A percentile compares a stretch with the other conserved stretches of the same genome.
Evolutionary conservation across 2,329 filamentous ascomycete genomes (phyloP).

Genomic region (Pseudogymnoascus sp.): DNA sequence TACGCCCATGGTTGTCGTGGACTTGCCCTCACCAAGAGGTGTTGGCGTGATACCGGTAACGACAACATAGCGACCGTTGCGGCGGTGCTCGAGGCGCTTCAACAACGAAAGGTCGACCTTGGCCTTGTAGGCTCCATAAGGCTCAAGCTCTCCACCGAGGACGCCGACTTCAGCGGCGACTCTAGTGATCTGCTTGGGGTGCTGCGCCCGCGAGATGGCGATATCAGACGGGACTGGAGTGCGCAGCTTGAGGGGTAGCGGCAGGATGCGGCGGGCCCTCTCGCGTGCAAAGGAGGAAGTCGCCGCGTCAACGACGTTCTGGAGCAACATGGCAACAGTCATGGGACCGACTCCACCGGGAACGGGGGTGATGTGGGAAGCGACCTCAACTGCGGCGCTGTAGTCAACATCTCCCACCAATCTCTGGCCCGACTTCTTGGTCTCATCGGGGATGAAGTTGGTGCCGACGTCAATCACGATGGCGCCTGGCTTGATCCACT

Average conservation of each 20-base stretch:
- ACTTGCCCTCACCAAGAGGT: constrained; percentile 94
- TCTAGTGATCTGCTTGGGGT: constrained; percentile 82
- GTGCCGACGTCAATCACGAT: constrained; percentile 97
- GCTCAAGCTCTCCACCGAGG: constrained; percentile 79
- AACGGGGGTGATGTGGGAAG: constrained; percentile 89
- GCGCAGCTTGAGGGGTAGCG: constrained; percentile 73
- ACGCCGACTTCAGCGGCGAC: constrained; percentile 85
- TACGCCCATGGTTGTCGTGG: constrained; percentile 92
- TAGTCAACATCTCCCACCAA: constrained; percentile 95
- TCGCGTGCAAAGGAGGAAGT: constrained; percentile 74
- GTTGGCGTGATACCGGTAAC: constrained; percentile 96
- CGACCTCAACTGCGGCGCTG: constrained; percentile 73
- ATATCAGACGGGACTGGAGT: constrained; percentile 92
- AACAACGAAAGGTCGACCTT: constrained; percentile 82
- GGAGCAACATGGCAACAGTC: constrained; percentile 96
- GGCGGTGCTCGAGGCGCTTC: constrained; percentile 76
- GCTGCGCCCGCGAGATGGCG: constrained; percentile 78
- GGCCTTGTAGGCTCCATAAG: constrained; percentile 90
- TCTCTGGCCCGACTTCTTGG: constrained; percentile 85
- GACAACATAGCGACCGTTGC: constrained; percentile 82
- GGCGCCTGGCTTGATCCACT: constrained; percentile 91
- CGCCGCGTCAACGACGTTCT: constrained; percentile 87
- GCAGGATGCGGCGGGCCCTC: constrained; percentile 69
- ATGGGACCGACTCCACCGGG: constrained; percentile 96
- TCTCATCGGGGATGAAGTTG: constrained; percentile 83